These are phyloP conservation scores for Globisporangium recalcitrans DNA, from an alignment of 352 stramenopile genomes.

Conservation along the genomic window DNA sequence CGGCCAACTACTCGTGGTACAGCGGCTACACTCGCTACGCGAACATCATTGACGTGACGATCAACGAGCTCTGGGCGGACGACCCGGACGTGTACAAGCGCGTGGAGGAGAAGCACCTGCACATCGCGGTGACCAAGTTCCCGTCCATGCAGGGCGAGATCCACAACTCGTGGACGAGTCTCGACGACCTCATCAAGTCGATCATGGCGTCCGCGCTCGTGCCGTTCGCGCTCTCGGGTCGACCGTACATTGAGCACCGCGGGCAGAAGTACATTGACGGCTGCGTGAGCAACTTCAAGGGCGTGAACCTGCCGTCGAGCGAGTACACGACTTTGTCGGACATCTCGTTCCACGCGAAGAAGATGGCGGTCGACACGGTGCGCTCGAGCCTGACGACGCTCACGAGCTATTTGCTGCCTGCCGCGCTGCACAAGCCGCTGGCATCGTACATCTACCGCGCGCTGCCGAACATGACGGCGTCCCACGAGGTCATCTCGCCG, in stretches of 20 bases:
- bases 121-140: slow-evolving; percentile 62
- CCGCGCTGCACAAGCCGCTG: slow-evolving; percentile 36
- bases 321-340: slow-evolving; percentile 57
- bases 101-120: slow-evolving; percentile 33
- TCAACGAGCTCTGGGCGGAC: slow-evolving; percentile 47
- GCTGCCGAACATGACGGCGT: slow-evolving; percentile 37
- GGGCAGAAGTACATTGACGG: slow-evolving; percentile 71
- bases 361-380: slow-evolving; percentile 38
- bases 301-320: slow-evolving; percentile 37
- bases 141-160: slow-evolving; percentile 49
- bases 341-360: slow-evolving; percentile 44
- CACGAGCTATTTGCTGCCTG: slow-evolving; percentile 33
- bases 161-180: slow-evolving; percentile 44
- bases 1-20: slow-evolving; percentile 45
- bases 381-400: slow-evolving; percentile 33
- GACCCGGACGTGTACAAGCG: slow-evolving; percentile 44
- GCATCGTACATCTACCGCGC: slow-evolving; percentile 38
- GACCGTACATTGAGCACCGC: slow-evolving; percentile 52
- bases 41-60: slow-evolving; percentile 42
- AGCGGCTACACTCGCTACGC: slow-evolving; percentile 61
- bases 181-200: slow-evolving; percentile 60
- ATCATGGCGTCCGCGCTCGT: slow-evolving; percentile 64
- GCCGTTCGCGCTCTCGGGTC: slow-evolving; percentile 59
- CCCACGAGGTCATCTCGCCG: slow-evolving; percentile 44
- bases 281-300: slow-evolving; percentile 69